Percentiles rank a stretch among this genome's conserved stretches.
Conservation (phyloP, 2,329 filamentous ascomycete species). For the Aspergillus sp. region DNA sequence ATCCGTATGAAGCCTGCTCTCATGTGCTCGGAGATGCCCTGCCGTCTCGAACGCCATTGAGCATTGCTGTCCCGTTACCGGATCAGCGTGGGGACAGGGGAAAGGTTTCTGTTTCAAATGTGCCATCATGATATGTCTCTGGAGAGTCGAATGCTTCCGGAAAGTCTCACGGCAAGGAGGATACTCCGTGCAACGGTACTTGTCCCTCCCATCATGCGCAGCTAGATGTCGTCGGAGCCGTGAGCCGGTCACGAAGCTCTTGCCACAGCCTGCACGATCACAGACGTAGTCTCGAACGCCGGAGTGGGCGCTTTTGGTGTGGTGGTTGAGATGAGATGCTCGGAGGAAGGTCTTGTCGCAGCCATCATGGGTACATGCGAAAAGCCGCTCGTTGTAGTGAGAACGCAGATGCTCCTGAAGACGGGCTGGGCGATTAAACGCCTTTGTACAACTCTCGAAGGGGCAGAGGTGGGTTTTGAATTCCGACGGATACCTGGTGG, state of each 20-base stretch:
- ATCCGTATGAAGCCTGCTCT: slow-evolving; percentile 60
- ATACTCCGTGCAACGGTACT: slow-evolving; percentile 64
- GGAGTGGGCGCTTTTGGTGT: slow-evolving; percentile 74
- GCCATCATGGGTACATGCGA: slow-evolving; percentile 58
- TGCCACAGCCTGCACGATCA: slow-evolving; percentile 62
- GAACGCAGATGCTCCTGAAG: slow-evolving; percentile 72
- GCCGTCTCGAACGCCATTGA: slow-evolving; percentile 64
- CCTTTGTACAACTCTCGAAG: slow-evolving; percentile 65
- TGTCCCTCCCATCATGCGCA: slow-evolving; percentile 69
- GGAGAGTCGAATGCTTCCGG: slow-evolving; percentile 76
- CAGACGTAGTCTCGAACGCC: slow-evolving; percentile 63
- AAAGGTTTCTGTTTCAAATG: slow-evolving; percentile 68
- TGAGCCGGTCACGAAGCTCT: slow-evolving; percentile 73
- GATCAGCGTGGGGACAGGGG: slow-evolving; percentile 55
- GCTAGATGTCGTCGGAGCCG: slow-evolving; percentile 67
- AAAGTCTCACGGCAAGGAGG: slow-evolving; percentile 68
- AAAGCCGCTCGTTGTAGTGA: slow-evolving; percentile 78
- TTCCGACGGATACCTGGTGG: slow-evolving; percentile 51
- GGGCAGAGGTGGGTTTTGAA: slow-evolving; percentile 71
- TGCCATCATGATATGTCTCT: slow-evolving; percentile 69
- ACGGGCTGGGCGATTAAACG: slow-evolving; percentile 78
- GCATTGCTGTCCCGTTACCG: slow-evolving; percentile 50
- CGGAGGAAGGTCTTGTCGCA: slow-evolving; percentile 83
- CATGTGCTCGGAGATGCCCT: slow-evolving; percentile 62
- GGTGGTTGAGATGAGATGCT: slow-evolving; percentile 75